A percentile compares a stretch with the other conserved stretches of the same genome.
These are phyloP conservation scores for Rhizopus delemar DNA, from an alignment of 371 early-diverging fungal species.

Conservation along the genomic window DNA sequence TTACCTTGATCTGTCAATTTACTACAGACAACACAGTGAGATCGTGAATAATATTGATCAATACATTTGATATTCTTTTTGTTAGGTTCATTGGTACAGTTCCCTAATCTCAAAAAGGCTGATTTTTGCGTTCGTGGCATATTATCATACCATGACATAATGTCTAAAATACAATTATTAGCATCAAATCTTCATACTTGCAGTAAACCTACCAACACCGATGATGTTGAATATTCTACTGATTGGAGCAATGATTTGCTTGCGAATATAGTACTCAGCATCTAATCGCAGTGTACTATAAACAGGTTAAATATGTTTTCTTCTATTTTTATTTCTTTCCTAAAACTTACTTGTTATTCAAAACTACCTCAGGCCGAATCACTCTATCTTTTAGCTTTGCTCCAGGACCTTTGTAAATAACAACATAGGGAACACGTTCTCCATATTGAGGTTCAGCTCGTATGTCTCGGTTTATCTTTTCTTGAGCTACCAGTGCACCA, in stretches of 20 bases:
- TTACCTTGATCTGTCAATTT: slow-evolving; percentile 34
- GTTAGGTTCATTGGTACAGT: slow-evolving; percentile 12
- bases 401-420: slow-evolving; percentile 68
- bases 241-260: slow-evolving; percentile 82
- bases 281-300: slow-evolving; percentile 63
- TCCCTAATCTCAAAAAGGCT: slow-evolving; percentile 24
- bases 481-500: slow-evolving; percentile 72
- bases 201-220: slow-evolving; percentile 58
- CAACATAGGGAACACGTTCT: slow-evolving; percentile 87
- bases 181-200: neutral
- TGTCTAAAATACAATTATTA: slow-evolving; percentile 31
- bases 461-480: slow-evolving; percentile 66
- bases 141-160: slow-evolving; percentile 63
- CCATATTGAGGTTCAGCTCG: slow-evolving; percentile 82
- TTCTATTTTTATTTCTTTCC: neutral
- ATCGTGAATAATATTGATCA: slow-evolving; percentile 47
- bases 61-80: slow-evolving; percentile 21
- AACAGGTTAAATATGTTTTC: neutral
- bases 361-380: slow-evolving; percentile 66
- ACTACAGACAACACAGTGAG: slow-evolving; percentile 43
- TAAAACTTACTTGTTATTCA: slow-evolving; percentile 49
- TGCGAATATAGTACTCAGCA: slow-evolving; percentile 80
- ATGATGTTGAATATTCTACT: slow-evolving; percentile 77
- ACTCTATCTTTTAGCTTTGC: slow-evolving; percentile 72
- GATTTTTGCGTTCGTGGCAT: slow-evolving; percentile 59